Evolutionary conservation across 305 asterid genomes (phyloP).

Genomic region (Fraxinus dipetala): DNA sequence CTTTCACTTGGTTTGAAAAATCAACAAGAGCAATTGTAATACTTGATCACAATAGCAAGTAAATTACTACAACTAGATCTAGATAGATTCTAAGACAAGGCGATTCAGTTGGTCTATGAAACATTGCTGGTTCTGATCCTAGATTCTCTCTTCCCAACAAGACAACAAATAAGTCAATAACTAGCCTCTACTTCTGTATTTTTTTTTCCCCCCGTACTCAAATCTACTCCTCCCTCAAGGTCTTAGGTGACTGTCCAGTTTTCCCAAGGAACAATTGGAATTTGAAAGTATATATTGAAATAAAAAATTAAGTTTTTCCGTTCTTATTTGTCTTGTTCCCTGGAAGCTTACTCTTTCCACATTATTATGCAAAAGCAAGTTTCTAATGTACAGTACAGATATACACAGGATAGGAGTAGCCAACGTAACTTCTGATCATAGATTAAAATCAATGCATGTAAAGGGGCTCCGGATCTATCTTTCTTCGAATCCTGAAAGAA

Average conservation of each 20-base stretch:
- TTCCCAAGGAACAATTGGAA: background rate
- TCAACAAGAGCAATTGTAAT: background rate
- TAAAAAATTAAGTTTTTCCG: background rate
- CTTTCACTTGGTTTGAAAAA: background rate
- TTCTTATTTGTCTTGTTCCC: background rate
- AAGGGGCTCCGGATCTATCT: constrained; percentile 55
- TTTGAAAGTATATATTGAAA: background rate
- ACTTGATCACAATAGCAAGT: background rate
- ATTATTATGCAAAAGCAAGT: background rate
- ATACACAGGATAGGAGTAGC: background rate
- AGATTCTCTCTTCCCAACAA: background rate
- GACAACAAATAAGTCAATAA: background rate
- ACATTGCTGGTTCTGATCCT: background rate
- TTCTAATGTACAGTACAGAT: background rate
- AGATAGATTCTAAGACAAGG: background rate
- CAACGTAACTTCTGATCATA: background rate
- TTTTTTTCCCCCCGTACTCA: too few species aligned
- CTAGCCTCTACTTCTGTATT: background rate
- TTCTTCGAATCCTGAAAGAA: constrained; percentile 59
- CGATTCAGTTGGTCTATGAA: background rate
- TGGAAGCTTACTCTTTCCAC: background rate
- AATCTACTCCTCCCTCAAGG: background rate
- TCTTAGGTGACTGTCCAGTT: background rate
- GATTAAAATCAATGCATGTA: constrained; percentile 23
- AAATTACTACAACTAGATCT: background rate